These are phyloP conservation scores for Rutstroemia sp. DNA, from an alignment of 2,329 filamentous ascomycete species.

Conservation along the genomic window DNA sequence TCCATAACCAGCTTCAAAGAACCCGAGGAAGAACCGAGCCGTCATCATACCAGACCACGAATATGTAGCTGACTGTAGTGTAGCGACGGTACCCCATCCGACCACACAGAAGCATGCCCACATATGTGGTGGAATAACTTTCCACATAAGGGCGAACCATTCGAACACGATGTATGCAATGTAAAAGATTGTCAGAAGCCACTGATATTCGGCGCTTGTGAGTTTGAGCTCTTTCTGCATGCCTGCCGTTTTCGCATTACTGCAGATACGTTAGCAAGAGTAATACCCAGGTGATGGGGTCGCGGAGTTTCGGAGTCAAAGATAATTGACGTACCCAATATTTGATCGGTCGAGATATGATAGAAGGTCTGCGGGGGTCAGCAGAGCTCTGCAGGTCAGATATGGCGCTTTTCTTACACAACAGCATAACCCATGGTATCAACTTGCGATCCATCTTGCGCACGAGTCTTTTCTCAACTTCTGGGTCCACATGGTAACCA, in stretches of 20 bases:
- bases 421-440: conserved; percentile 32
- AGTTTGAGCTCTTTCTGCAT: conserved; percentile 43
- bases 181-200: conserved; percentile 35
- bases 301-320: not conserved
- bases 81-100: conserved; percentile 31
- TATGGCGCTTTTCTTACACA: conserved; percentile 9
- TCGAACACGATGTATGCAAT: conserved; percentile 35
- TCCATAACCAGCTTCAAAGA: conserved; percentile 31
- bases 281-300: not conserved
- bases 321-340: conserved; percentile 32
- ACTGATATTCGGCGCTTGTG: conserved; percentile 34
- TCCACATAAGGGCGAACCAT: conserved; percentile 33
- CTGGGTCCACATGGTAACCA: conserved; percentile 1
- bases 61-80: conserved; percentile 38
- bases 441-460: conserved; percentile 52
- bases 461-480: conserved; percentile 41
- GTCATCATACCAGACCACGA: conserved; percentile 30
- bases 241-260: conserved; percentile 47
- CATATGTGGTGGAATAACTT: conserved; percentile 32
- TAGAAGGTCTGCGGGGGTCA: conserved; percentile 32
- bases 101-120: conserved; percentile 31
- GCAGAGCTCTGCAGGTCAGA: not conserved
- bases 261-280: conserved; percentile 13
- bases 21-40: conserved; percentile 33
- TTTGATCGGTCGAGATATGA: conserved; percentile 43